These are phyloP conservation scores for Cochlearia excelsa DNA, from an alignment of 345 rosid genomes.

Conservation along the genomic window DNA sequence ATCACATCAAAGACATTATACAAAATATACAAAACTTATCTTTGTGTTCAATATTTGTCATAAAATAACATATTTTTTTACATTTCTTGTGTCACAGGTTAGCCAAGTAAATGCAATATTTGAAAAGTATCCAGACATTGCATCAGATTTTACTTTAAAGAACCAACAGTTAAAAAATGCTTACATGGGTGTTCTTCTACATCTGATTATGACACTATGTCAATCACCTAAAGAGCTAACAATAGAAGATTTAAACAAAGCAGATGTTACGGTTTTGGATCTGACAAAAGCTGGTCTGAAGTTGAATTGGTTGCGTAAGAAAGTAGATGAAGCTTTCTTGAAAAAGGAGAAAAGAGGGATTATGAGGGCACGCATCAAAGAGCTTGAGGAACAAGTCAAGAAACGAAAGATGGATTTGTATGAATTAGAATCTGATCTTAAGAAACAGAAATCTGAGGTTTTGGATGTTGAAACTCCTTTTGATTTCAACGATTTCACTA, in stretches of 20 bases:
- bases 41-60: no score
- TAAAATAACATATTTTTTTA: neutral
- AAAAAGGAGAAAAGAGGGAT: conserved; percentile 30
- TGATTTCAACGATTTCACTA: conserved; percentile 25
- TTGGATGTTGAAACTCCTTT: conserved; percentile 17
- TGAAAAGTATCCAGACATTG: conserved; percentile 32
- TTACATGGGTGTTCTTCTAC: conserved; percentile 35
- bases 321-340: conserved; percentile 34
- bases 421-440: conserved; percentile 32
- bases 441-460: conserved; percentile 28
- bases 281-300: conserved; percentile 35
- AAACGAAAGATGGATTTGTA: conserved; percentile 22
- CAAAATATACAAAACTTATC: no score
- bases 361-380: conserved; percentile 14
- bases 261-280: conserved; percentile 29
- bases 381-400: conserved; percentile 34
- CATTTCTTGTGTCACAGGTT: conserved; percentile 24
- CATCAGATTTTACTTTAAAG: conserved; percentile 25
- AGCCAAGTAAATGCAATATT: conserved; percentile 27
- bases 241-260: conserved; percentile 27
- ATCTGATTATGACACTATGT: conserved; percentile 29
- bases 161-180: conserved; percentile 35
- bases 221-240: conserved; percentile 22
- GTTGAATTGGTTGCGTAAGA: conserved; percentile 32
- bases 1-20: no score